These are phyloP conservation scores for Curvularia hawaiiensis DNA, from an alignment of 2,329 filamentous ascomycete species.

Conservation along the genomic window DNA sequence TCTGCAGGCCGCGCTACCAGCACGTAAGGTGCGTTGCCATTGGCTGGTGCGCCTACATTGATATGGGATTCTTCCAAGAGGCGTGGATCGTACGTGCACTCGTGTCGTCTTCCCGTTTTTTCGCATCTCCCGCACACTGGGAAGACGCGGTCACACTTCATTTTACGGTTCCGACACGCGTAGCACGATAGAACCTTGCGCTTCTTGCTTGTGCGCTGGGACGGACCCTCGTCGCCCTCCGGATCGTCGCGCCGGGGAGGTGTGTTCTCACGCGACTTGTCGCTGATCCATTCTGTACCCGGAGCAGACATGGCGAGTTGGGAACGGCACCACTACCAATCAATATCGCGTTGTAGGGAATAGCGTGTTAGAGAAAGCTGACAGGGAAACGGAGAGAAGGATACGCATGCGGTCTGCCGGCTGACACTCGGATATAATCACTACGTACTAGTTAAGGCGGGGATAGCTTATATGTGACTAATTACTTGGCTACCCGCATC, in stretches of 20 bases:
- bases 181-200: constrained; percentile 55
- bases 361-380: constrained; percentile 31
- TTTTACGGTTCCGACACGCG: constrained; percentile 53
- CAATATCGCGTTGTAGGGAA: constrained; percentile 5
- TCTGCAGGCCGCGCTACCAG: constrained; percentile 11
- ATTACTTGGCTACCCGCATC: neutral
- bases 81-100: constrained; percentile 50
- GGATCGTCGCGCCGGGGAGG: constrained; percentile 32
- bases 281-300: constrained; percentile 26
- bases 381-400: constrained; percentile 21
- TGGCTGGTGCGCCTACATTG: constrained; percentile 32
- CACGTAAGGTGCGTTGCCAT: constrained; percentile 15
- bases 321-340: neutral
- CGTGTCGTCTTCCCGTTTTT: constrained; percentile 50
- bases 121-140: constrained; percentile 53
- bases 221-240: constrained; percentile 28
- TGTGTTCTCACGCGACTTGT: constrained; percentile 40
- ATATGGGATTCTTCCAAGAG: constrained; percentile 38
- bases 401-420: neutral
- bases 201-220: constrained; percentile 48
- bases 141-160: constrained; percentile 54
- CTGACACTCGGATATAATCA: constrained; percentile 1
- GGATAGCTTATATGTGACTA: neutral
- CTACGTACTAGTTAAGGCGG: constrained; percentile 6
- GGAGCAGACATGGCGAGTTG: constrained; percentile 33